Conservation (phyloP, 164 flowering plant species). For the Cinnamomum chago region DNA sequence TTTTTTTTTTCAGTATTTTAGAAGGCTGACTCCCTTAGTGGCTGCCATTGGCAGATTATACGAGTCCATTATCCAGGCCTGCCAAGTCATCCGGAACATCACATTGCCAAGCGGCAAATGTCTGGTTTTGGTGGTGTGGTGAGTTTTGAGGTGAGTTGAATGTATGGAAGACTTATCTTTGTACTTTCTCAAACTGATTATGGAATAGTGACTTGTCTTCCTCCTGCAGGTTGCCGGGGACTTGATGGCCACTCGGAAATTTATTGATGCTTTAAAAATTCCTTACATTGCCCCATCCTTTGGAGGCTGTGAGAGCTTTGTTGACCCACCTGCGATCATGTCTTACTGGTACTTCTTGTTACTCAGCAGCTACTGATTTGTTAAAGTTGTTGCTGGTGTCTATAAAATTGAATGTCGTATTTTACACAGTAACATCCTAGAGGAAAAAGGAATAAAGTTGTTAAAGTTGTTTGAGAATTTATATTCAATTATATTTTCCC, state of each 20-base stretch:
- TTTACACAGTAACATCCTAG: too few species aligned
- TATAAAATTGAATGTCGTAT: too few species aligned
- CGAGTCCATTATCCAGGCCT: constrained; percentile 91
- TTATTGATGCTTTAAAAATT: constrained; percentile 72
- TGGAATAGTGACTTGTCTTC: background rate
- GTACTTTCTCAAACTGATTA: background rate
- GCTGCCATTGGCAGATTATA: constrained; percentile 46
- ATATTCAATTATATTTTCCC: too few species aligned
- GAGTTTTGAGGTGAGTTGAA: constrained; percentile 80
- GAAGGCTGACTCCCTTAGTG: constrained; percentile 4
- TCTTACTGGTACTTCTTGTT: constrained; percentile 73
- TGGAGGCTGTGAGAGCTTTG: constrained; percentile 99
- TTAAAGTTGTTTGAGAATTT: too few species aligned
- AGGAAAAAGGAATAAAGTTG: too few species aligned
- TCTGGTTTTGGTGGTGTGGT: constrained; percentile 98
- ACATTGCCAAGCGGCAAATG: constrained; percentile 81
- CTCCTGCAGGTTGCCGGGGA: constrained; percentile 76
- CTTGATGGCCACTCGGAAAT: constrained; percentile 53
- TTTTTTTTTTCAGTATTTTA: background rate
- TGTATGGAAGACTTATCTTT: background rate
- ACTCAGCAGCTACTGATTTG: background rate
- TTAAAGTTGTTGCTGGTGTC: too few species aligned
- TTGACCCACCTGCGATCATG: constrained; percentile 95
- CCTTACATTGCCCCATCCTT: constrained; percentile 95
- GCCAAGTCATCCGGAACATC: constrained; percentile 88